phyloP scores from a whole-genome alignment of 495 filamentous ascomycete genomes.

The Podospora conica region DNA sequence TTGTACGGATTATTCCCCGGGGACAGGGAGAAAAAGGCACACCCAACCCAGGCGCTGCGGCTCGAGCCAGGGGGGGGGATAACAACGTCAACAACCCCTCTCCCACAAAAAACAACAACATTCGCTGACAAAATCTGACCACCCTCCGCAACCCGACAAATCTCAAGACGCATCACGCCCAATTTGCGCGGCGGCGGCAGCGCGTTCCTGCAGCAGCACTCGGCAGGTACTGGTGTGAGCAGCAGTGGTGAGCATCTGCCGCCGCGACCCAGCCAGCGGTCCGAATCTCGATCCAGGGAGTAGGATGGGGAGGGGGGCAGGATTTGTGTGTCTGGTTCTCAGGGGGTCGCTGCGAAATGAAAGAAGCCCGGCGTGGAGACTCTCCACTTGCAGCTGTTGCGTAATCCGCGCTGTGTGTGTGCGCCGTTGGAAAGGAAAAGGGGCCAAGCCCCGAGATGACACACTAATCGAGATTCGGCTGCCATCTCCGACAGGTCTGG shows the following conservation, averaged over 20 bases:
- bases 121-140: neutral
- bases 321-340: neutral
- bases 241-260: neutral
- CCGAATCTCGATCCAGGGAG: neutral
- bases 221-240: neutral
- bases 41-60: neutral
- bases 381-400: neutral
- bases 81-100: neutral
- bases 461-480: neutral
- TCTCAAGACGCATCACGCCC: neutral
- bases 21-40: neutral
- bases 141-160: neutral
- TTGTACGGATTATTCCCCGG: too few species aligned
- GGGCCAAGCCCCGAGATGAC: neutral
- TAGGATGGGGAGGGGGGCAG: too few species aligned
- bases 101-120: neutral
- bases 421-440: neutral
- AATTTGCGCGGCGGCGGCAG: neutral
- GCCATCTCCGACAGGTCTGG: neutral
- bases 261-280: neutral
- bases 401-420: neutral
- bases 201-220: neutral
- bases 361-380: neutral
- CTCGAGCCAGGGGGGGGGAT: neutral
- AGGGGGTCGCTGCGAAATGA: neutral